Conservation (phyloP, 306 rosid species). For the Comarum palustre region DNA sequence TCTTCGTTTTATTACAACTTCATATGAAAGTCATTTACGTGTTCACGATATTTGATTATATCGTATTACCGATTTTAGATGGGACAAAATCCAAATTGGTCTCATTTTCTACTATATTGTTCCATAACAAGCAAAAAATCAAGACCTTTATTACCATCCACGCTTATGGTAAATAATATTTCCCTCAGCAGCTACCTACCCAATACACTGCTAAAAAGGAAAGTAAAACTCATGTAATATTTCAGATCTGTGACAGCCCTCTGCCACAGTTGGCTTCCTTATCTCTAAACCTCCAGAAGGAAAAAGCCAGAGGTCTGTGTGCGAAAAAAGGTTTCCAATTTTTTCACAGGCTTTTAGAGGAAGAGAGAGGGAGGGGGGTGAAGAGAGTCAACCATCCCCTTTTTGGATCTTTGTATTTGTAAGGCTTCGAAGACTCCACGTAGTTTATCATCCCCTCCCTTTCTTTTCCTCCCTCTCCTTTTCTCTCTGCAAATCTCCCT, state of each 20-base stretch:
- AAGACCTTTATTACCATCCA: background rate
- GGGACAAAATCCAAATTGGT: background rate
- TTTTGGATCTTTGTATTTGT: slow-evolving; percentile 76
- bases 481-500: background rate
- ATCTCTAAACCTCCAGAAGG: slow-evolving; percentile 23
- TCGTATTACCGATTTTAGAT: background rate
- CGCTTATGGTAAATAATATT: background rate
- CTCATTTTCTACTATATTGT: background rate
- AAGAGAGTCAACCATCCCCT: slow-evolving; percentile 81
- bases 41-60: background rate
- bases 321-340: slow-evolving; percentile 32
- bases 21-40: background rate
- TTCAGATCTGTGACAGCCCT: slow-evolving; percentile 9
- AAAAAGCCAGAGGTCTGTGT: background rate
- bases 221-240: background rate
- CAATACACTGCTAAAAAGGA: background rate
- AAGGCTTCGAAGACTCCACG: slow-evolving; percentile 94
- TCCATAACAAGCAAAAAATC: background rate
- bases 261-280: slow-evolving; percentile 32
- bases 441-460: slow-evolving; percentile 45
- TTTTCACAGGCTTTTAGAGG: slow-evolving; percentile 33
- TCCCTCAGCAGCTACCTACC: background rate
- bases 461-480: background rate
- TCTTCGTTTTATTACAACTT: background rate
- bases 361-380: background rate